Base-by-base conservation (phyloP, 257 asterid genomes). In the Solanum sitiens region DNA sequence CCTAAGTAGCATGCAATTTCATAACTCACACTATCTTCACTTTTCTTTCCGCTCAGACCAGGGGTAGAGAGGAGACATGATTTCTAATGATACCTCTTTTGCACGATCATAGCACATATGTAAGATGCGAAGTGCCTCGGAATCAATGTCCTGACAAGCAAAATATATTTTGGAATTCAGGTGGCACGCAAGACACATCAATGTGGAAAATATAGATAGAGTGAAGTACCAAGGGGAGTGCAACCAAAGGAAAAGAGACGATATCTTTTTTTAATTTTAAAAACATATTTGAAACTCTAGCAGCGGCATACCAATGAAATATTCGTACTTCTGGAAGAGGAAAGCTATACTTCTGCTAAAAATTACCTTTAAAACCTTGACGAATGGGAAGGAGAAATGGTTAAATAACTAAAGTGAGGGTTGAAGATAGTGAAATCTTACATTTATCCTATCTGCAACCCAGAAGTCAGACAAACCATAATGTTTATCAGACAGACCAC, bases 381-480 rank as follows among this genome's bases (percentile, higher is more conserved):
- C 45, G 70, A 85, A 45, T 70, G 67, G 68, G 80, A 35, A n/a
- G 23, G 21, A 83, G 42, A 45, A 50, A 74, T 45, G 20, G 20
- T 23, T 53, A 21, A 42, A 32, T 23, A 56, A 37, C 53, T 65
- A 35, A 44, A 7, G 73, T 13, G 67, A 80, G 88, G 71, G 56
- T 70, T 7, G 71, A 45, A 82, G 12, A 85, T 88, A 47, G 83
- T 25, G 84, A 84, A 76, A 10, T 53, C 91, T 92, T 95, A 94
- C 99, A 53, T 95, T 90, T 67, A 95, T 91, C 75, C 92, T 91
- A 39, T 95, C 95, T 86, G 89, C 87, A 37, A 91, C 90, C 99
- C 99, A 97, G 96, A 97, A 97, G 90, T 90, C 94, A 93, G 93
- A 93, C 92, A 95, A 84, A 74, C 98, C 99, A 50, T 92, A 94